phyloP scores from a whole-genome alignment of 2,329 filamentous ascomycete species.

The Microdochium trichocladiopsis region DNA sequence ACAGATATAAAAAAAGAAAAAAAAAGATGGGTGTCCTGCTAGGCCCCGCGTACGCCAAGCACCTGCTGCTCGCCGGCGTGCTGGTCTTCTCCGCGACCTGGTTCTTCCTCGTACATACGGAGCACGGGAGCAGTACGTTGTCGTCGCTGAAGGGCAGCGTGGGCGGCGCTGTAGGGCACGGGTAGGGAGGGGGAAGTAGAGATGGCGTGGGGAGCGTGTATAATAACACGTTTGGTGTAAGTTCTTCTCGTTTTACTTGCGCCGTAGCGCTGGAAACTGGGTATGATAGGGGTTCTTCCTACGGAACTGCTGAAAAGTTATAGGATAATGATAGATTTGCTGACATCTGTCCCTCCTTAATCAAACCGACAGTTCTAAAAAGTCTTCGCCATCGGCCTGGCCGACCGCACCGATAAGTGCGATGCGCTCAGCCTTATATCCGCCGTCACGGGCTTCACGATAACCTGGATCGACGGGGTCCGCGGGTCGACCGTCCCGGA shows the following conservation, averaged over 20 bases:
- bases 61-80: not conserved
- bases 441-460: constrained; percentile 29
- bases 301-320: too few species aligned
- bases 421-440: constrained; percentile 38
- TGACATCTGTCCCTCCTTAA: too few species aligned
- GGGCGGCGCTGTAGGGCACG: too few species aligned
- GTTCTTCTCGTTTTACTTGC: not conserved
- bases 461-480: constrained; percentile 36
- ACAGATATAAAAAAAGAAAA: too few species aligned
- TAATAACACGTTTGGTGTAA: not conserved
- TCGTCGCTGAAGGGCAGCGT: not conserved
- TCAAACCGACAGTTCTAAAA: too few species aligned
- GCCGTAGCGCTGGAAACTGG: too few species aligned
- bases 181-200: not conserved
- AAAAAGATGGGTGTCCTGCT: not conserved
- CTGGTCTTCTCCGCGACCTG: not conserved
- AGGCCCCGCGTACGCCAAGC: not conserved
- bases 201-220: not conserved
- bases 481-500: constrained; percentile 28
- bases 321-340: too few species aligned
- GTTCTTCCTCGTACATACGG: not conserved
- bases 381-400: constrained; percentile 34
- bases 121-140: not conserved
- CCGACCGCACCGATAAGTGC: constrained; percentile 38
- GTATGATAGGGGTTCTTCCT: too few species aligned